Conservation (phyloP, 2,329 filamentous ascomycete genomes). For the Aspergillus luchuensis region DNA sequence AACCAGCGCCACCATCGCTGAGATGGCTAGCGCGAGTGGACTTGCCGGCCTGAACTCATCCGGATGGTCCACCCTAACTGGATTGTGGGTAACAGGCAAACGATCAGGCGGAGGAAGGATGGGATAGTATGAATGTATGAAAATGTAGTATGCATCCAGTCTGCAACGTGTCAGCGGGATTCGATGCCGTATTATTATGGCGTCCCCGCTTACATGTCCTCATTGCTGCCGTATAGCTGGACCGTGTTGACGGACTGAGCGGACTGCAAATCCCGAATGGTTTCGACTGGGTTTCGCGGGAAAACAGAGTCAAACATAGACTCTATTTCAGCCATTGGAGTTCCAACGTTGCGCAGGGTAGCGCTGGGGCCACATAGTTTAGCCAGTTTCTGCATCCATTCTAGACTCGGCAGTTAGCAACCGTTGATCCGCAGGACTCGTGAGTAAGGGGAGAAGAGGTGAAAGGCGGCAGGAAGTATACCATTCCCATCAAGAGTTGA, state of each 20-base stretch:
- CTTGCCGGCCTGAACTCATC: slow-evolving; percentile 24
- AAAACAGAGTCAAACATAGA: slow-evolving; percentile 49
- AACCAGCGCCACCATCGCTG: slow-evolving; percentile 31
- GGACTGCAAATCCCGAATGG: not conserved
- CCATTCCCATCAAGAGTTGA: slow-evolving; percentile 1
- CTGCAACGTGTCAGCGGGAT: slow-evolving; percentile 17
- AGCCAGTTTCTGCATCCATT: slow-evolving; percentile 22
- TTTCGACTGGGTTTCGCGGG: slow-evolving; percentile 6
- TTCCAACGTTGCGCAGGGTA: slow-evolving; percentile 51
- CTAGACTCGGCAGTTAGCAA: slow-evolving; percentile 3
- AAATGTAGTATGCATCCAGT: slow-evolving; percentile 35
- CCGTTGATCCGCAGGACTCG: not conserved
- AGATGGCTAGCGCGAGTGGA: slow-evolving; percentile 31
- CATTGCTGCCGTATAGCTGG: slow-evolving; percentile 47
- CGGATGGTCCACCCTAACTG: slow-evolving; percentile 4
- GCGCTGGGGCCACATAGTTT: slow-evolving; percentile 49
- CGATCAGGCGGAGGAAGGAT: slow-evolving; percentile 29
- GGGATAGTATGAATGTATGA: slow-evolving; percentile 34
- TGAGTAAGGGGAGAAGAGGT: not conserved
- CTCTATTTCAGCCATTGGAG: slow-evolving; percentile 52
- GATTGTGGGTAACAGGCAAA: slow-evolving; percentile 19
- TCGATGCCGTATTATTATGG: not conserved
- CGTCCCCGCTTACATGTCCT: slow-evolving; percentile 42
- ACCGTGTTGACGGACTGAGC: slow-evolving; percentile 27
- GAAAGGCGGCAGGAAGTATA: not conserved